phyloP scores from a whole-genome alignment of 2,329 filamentous ascomycete species.

The Colletotrichum liaoningense region DNA sequence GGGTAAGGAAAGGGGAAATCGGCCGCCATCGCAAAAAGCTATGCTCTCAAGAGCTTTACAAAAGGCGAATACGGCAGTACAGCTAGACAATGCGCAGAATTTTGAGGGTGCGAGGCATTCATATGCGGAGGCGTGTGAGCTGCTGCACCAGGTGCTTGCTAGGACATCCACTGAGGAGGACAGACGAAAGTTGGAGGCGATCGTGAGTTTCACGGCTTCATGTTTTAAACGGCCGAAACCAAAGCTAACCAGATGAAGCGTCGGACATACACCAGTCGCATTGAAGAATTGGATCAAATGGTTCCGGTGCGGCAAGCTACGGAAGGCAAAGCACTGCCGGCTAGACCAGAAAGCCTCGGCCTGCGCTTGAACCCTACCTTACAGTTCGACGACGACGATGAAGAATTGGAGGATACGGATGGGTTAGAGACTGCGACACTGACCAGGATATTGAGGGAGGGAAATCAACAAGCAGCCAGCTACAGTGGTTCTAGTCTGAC shows the following conservation, averaged over 20 bases:
- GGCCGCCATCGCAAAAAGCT: conserved; percentile 83
- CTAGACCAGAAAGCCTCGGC: conserved; percentile 70
- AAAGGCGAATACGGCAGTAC: conserved; percentile 94
- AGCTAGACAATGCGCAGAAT: conserved; percentile 96
- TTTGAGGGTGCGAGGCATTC: conserved; percentile 91
- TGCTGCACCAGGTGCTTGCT: conserved; percentile 88
- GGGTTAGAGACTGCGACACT: conserved; percentile 65
- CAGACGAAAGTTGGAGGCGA: conserved; percentile 89
- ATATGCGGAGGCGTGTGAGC: conserved; percentile 89
- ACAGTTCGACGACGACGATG: conserved; percentile 51
- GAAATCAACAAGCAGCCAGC: neutral
- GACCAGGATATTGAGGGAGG: conserved; percentile 53
- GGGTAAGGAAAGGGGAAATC: conserved; percentile 48
- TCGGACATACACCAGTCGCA: conserved; percentile 89
- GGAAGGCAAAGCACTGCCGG: conserved; percentile 82
- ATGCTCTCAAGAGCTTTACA: conserved; percentile 97
- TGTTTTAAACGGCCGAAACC: neutral
- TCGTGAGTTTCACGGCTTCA: conserved; percentile 71
- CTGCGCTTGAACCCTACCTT: conserved; percentile 52
- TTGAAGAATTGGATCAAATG: conserved; percentile 85
- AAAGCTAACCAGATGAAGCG: conserved; percentile 64
- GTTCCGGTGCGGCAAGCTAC: conserved; percentile 58
- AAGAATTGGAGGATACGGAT: conserved; percentile 53
- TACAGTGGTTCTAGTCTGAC: conserved; percentile 23
- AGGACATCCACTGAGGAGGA: conserved; percentile 89